Evolutionary conservation across 192 early-diverging fungal genomes (phyloP).

Genomic region (Coemansia aciculifera): DNA sequence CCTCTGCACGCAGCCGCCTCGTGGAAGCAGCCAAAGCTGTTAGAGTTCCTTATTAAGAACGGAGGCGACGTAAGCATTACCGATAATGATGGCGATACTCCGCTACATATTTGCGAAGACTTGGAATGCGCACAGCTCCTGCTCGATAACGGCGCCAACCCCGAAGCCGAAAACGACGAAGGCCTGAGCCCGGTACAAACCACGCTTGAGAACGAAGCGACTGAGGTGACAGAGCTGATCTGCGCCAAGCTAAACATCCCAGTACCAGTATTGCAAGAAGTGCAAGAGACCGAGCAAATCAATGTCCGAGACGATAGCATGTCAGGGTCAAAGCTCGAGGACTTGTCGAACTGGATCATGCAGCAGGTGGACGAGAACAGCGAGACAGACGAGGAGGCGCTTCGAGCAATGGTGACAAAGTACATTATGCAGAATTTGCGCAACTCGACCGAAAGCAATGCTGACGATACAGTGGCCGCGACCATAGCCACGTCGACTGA

Average conservation of each 20-base stretch:
- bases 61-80: constrained; percentile 69
- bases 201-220: constrained; percentile 65
- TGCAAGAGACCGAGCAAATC: constrained; percentile 24
- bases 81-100: constrained; percentile 82
- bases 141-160: constrained; percentile 70
- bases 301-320: constrained; percentile 24
- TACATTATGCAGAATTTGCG: constrained; percentile 50
- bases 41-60: constrained; percentile 65
- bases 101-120: constrained; percentile 73
- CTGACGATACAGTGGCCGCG: constrained; percentile 41
- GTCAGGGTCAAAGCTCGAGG: constrained; percentile 43
- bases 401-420: constrained; percentile 60
- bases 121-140: constrained; percentile 67
- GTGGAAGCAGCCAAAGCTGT: constrained; percentile 66
- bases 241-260: constrained; percentile 58
- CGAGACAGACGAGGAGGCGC: constrained; percentile 58
- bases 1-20: constrained; percentile 79
- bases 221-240: constrained; percentile 65
- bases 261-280: constrained; percentile 48
- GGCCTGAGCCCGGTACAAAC: constrained; percentile 53
- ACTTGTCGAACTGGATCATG: constrained; percentile 63
- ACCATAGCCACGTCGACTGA: constrained; percentile 41
- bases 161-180: constrained; percentile 63
- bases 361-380: constrained; percentile 57
- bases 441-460: constrained; percentile 18